phyloP scores from a whole-genome alignment of 2,329 filamentous ascomycete genomes.

The Neophaeococcomyces mojaviensis region DNA sequence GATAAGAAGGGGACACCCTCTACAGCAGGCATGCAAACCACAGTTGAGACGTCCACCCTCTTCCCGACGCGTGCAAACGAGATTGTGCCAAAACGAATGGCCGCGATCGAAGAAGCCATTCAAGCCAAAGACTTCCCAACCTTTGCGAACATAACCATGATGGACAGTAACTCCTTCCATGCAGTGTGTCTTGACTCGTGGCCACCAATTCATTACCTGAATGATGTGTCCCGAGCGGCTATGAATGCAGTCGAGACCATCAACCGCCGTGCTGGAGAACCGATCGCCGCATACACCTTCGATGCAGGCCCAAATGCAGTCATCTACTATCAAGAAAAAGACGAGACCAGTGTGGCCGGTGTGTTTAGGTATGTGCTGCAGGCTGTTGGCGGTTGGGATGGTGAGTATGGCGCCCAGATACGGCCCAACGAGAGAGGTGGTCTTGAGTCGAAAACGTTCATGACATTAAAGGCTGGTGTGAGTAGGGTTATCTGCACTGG shows the following conservation, averaged over 20 bases:
- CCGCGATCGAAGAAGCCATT: slow-evolving; percentile 75
- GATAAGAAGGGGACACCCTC: slow-evolving; percentile 94
- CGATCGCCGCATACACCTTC: slow-evolving; percentile 89
- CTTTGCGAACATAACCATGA: slow-evolving; percentile 90
- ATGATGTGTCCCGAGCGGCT: slow-evolving; percentile 81
- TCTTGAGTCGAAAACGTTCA: slow-evolving; percentile 51
- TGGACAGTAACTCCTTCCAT: slow-evolving; percentile 95
- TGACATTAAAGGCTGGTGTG: slow-evolving; percentile 67
- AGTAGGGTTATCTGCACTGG: slow-evolving; percentile 83
- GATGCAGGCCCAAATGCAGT: slow-evolving; percentile 96
- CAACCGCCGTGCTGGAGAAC: slow-evolving; percentile 70
- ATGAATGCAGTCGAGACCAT: slow-evolving; percentile 84
- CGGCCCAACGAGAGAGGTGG: slow-evolving; percentile 45
- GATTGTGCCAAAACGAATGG: slow-evolving; percentile 79
- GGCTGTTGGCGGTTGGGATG: slow-evolving; percentile 45
- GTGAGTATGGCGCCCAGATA: slow-evolving; percentile 50
- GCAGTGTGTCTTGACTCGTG: slow-evolving; percentile 89
- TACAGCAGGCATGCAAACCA: slow-evolving; percentile 94
- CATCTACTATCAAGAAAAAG: slow-evolving; percentile 83
- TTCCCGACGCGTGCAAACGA: slow-evolving; percentile 68
- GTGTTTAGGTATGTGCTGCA: slow-evolving; percentile 66
- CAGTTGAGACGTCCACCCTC: slow-evolving; percentile 80
- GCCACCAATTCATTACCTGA: slow-evolving; percentile 98
- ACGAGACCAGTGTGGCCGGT: slow-evolving; percentile 65
- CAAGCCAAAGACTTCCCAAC: slow-evolving; percentile 68